Base-by-base conservation (phyloP, 2,329 filamentous ascomycete species). In the Fusarium foetens region DNA sequence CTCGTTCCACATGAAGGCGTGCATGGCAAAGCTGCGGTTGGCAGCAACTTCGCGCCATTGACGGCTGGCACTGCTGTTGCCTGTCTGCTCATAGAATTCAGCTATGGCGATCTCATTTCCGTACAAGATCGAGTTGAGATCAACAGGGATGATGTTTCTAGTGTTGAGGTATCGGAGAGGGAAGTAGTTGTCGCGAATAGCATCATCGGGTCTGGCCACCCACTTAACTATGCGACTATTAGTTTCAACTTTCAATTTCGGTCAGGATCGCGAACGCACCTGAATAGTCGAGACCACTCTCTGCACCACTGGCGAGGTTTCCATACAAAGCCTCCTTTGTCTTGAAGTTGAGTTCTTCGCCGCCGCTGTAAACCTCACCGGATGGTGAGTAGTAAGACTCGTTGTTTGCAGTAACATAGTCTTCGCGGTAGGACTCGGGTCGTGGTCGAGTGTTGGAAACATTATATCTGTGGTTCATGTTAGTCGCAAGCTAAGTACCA, bases 91-190 rank as follows among this genome's bases (percentile, higher is more conserved):
- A 69, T 89, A 83, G 77, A 91, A 90, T 5, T 81, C 75, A 16
- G 87, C 84, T 58, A 92, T 90, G 55, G 85, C 83, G 4, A 88
- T 81, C 75, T 93, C 91, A 71, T 91, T 91, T 74, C 86, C 86
- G 78, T 92, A 93, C 13, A 93, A 80, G 48, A 92, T 92, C 3
- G 90, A 88, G 79, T 93, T 92, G 69, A 93, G 84, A 62, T 92
- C 90, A 5, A 93, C 89, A 3, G 89, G 89, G 3, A 93, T 81
- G 16, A 88, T 85, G 49, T 88, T 84, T 63, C 83, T 81, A 11
- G 86, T 86, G 78, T 92, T 91, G 46, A 92, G 84, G 19, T 86
- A 90, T 36, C 90, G 87, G 13, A 92, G 83, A 1, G 91, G 90
- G 80, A 92, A 92, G 78, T 89, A 91, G 25, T 86, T 83, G 73